phyloP scores from a whole-genome alignment of 805 yeast species.

The Sugiyamaella qingdaonensis region DNA sequence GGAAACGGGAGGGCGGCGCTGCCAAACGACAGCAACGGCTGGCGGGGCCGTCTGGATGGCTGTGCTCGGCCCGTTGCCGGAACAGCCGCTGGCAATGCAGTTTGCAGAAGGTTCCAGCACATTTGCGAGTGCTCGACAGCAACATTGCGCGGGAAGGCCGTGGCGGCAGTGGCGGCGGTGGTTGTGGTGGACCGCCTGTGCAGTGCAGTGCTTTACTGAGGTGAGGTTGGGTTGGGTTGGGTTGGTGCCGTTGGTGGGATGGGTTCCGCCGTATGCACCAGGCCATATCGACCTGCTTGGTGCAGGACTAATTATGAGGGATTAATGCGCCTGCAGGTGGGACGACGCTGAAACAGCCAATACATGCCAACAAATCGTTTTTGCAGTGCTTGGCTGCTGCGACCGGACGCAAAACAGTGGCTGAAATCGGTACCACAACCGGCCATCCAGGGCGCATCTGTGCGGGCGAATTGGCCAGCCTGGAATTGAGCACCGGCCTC shows the following conservation, averaged over 20 bases:
- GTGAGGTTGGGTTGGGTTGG: not conserved
- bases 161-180: not conserved
- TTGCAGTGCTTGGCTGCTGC: no score
- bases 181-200: not conserved
- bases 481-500: no score
- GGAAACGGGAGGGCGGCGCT: not conserved
- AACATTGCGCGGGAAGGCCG: no score
- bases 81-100: not conserved
- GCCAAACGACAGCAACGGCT: no score
- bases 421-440: no score
- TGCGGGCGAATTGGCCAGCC: no score
- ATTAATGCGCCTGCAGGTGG: not conserved
- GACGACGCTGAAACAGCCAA: not conserved
- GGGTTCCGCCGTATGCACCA: no score
- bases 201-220: not conserved
- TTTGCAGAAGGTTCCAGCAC: not conserved
- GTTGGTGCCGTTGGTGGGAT: not conserved
- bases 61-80: not conserved
- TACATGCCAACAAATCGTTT: no score
- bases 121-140: no score
- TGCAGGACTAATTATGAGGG: not conserved
- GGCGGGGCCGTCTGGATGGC: not conserved
- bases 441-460: no score
- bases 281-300: no score
- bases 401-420: no score